These are phyloP conservation scores for Fusarium succisae DNA, from an alignment of 2,329 filamentous ascomycete genomes.

Conservation along the genomic window DNA sequence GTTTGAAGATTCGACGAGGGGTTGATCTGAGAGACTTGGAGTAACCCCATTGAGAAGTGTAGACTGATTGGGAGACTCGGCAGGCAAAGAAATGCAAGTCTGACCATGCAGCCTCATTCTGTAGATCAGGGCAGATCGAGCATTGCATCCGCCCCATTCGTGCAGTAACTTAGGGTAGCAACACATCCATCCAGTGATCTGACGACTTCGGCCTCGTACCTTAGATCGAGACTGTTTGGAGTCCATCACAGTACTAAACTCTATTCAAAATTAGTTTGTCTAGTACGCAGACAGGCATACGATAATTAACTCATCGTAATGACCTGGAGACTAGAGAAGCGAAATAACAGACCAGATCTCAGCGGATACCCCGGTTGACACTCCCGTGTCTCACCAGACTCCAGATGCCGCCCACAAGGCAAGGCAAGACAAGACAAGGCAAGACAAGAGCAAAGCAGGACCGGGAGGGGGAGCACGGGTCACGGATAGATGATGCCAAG, in stretches of 20 bases:
- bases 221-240: background rate
- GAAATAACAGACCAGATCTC: slow-evolving; percentile 30
- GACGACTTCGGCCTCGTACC: background rate
- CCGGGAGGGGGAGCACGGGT: background rate
- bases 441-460: slow-evolving; percentile 16
- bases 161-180: slow-evolving; percentile 1
- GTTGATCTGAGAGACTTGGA: background rate
- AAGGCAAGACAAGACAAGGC: slow-evolving; percentile 38
- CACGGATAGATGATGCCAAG: slow-evolving; percentile 2
- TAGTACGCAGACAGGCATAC: background rate
- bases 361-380: slow-evolving; percentile 40
- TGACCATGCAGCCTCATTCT: slow-evolving; percentile 25
- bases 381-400: slow-evolving; percentile 44
- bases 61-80: background rate
- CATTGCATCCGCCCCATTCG: slow-evolving; percentile 23
- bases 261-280: background rate
- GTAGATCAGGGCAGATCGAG: slow-evolving; percentile 28
- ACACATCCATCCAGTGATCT: background rate
- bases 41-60: background rate
- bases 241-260: background rate
- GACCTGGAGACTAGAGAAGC: background rate
- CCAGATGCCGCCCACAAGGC: slow-evolving; percentile 38
- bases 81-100: slow-evolving; percentile 23
- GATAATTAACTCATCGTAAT: background rate
- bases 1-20: background rate